A percentile compares a stretch with the other conserved stretches of the same genome.
Conservation (phyloP, 305 asterid species). For the Coffea humblotiana region DNA sequence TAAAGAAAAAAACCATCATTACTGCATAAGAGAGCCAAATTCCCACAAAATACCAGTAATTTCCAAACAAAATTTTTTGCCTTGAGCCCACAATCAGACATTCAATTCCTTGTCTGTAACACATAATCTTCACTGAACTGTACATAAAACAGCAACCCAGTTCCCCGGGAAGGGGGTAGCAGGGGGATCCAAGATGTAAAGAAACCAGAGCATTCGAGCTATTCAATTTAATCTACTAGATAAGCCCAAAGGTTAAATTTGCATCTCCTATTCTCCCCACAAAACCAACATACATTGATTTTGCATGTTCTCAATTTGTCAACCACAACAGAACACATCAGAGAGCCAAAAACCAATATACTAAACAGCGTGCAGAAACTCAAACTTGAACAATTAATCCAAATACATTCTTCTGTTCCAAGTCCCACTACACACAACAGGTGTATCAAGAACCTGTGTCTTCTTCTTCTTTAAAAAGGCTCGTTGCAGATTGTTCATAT, state of each 20-base stretch:
- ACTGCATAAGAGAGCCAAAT: neutral
- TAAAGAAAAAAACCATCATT: neutral
- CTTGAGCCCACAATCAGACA: neutral
- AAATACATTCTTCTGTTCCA: neutral
- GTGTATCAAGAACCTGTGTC: neutral
- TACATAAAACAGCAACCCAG: neutral
- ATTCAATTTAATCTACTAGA: neutral
- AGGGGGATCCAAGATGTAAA: too few species aligned
- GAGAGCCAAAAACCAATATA: neutral
- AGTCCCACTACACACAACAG: neutral
- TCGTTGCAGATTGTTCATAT: neutral
- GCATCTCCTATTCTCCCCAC: neutral
- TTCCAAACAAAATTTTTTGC: neutral
- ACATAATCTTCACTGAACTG: neutral
- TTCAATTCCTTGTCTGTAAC: neutral
- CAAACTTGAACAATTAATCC: neutral
- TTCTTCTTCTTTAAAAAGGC: neutral
- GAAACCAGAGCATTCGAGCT: neutral
- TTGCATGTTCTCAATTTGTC: neutral
- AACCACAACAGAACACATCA: neutral
- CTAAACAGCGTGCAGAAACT: neutral
- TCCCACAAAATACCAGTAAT: neutral
- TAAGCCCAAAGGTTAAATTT: too few species aligned
- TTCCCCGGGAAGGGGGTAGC: neutral
- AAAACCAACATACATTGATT: neutral